Conservation (phyloP, 495 filamentous ascomycete species). For the Neurospora sp. region DNA sequence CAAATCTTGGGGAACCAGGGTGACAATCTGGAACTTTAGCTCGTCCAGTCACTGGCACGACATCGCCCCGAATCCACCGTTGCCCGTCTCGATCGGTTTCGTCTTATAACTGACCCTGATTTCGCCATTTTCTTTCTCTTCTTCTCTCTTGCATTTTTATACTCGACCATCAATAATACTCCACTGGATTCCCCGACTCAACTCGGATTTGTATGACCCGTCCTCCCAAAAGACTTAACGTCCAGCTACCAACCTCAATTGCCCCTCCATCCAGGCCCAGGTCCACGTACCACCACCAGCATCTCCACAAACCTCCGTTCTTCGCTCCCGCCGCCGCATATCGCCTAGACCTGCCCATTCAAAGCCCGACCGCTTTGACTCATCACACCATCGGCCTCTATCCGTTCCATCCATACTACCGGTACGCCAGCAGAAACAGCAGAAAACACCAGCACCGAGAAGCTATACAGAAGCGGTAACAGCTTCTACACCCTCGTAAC, state of each 20-base stretch:
- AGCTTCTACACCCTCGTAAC: not conserved
- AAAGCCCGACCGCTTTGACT: not conserved
- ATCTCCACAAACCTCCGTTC: not conserved
- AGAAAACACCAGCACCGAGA: not conserved
- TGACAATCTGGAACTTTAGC: not conserved
- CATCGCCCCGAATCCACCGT: not conserved
- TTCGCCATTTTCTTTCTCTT: not conserved
- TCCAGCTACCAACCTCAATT: not conserved
- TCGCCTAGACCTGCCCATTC: not conserved
- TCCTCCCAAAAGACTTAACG: not conserved
- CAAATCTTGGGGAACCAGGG: not conserved
- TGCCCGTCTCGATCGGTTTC: not conserved
- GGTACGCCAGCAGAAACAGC: not conserved
- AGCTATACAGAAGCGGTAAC: not conserved
- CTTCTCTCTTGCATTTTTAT: not conserved
- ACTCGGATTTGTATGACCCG: not conserved
- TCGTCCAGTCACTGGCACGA: not conserved
- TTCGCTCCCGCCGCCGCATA: not conserved
- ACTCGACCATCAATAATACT: not conserved
- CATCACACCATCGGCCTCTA: not conserved
- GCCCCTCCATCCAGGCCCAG: not conserved
- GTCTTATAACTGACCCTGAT: not conserved
- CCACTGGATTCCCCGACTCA: not conserved
- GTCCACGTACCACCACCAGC: not conserved
- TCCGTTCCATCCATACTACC: not conserved